Conservation (phyloP, 805 yeast genomes). For the Cyberlindnera maclurae region DNA sequence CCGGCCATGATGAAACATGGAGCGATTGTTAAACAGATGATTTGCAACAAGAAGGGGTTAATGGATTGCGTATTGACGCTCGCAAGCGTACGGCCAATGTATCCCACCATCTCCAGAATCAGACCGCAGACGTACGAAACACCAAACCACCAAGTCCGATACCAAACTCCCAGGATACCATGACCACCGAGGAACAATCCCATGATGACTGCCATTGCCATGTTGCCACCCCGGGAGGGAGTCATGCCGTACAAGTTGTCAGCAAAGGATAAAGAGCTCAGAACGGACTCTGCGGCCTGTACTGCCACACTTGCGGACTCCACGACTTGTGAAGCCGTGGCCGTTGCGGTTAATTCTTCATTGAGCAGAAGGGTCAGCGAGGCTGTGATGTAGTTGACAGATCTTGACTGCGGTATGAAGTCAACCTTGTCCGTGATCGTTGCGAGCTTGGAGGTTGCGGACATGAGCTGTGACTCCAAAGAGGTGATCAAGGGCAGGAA, state of each 20-base stretch:
- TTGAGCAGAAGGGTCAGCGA: constrained; percentile 11
- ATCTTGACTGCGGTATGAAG: constrained; percentile 13
- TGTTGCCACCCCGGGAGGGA: constrained; percentile 54
- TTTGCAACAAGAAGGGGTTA: constrained; percentile 51
- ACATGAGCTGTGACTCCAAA: constrained; percentile 8
- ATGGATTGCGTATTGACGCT: constrained; percentile 28
- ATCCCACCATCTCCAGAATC: constrained; percentile 61
- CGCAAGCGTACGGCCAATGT: constrained; percentile 49
- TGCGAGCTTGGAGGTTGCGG: constrained; percentile 12
- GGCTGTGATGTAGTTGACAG: constrained; percentile 13
- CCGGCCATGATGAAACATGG: constrained; percentile 87
- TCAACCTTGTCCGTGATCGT: constrained; percentile 12
- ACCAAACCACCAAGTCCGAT: constrained; percentile 61
- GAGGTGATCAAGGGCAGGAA: constrained; percentile 14
- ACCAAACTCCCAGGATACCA: constrained; percentile 33
- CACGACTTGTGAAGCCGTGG: constrained; percentile 5
- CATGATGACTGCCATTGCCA: constrained; percentile 49
- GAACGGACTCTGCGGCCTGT: constrained; percentile 8
- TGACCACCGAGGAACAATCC: constrained; percentile 40
- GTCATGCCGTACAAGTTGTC: constrained; percentile 30
- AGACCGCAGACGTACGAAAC: constrained; percentile 48
- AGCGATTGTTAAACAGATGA: constrained; percentile 63
- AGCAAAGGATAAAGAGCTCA: constrained; percentile 6
- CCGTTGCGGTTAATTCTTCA: constrained; percentile 11
- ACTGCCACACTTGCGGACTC: constrained; percentile 9